Base-by-base conservation (phyloP, 495 filamentous ascomycete species). In the Aspergillus haitiensis region DNA sequence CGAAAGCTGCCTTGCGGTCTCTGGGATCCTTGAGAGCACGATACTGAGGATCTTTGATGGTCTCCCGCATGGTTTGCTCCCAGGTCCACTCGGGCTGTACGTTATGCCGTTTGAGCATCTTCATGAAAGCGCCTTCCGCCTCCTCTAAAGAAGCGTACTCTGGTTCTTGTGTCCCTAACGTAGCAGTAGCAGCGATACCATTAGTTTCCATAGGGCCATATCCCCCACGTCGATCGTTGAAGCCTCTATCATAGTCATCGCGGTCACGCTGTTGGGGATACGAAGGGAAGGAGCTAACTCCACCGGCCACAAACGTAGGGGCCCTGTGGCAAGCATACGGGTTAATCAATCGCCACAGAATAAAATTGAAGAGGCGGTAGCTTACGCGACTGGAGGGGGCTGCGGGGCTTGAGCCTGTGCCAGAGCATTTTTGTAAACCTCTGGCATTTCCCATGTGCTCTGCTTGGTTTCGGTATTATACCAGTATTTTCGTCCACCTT, bases 401-500 rank as follows among this genome's bases (percentile, higher is more conserved):
- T 70, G 71, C 44, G 79, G 62, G 45, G 79, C 74, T 35, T 70
- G 82, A 70, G 59, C 81, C 75, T 74, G 84, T 68, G 88, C 77
- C 70, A 87, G 74, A 67, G 90, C 81, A 70, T 84, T 72, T 65
- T 89, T 91, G 77, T 92, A 93, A 54, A 81, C 86, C 47, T 91
- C 88, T 54, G 93, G 93, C 82, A 97, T 95, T 58, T 92, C 88
- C 94, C 94, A 98, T 51, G 89, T 89, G 72, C 90, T 98, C 75
- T 91, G 82, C 77, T 94, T 93, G 39, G 86, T 93, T 69, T 96
- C 88, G 3, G 86, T 89, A 70, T 98, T 91, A 70, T 90, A 86
- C 92, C 93, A 98, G 70, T 98, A 98, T 68, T 93, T 91, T 64
- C 88, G 83, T 27, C 93, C 95, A 55, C 86, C 90, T 58, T 90